Evolutionary conservation across 2,329 filamentous ascomycete species (phyloP).

Genomic region (Albifimbria verrucaria): DNA sequence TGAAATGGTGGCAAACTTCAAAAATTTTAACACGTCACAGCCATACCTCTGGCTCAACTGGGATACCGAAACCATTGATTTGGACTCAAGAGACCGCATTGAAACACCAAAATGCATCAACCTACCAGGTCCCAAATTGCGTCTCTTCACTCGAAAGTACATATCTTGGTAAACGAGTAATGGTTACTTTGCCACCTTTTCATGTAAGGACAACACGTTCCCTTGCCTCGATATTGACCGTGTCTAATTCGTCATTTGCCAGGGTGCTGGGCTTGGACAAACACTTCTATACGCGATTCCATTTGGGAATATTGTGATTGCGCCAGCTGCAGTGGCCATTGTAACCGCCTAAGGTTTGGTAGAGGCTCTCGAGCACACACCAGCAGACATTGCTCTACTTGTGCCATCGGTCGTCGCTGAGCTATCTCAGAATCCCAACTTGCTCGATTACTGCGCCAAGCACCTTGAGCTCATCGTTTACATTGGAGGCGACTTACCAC

Average conservation of each 20-base stretch:
- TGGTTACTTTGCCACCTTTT: slow-evolving; percentile 3
- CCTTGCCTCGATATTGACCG: neutral
- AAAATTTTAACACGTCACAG: neutral
- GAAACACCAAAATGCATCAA: neutral
- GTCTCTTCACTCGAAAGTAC: neutral
- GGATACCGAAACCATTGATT: slow-evolving; percentile 1
- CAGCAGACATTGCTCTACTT: neutral
- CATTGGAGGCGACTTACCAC: slow-evolving; percentile 3
- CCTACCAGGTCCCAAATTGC: neutral
- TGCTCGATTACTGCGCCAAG: slow-evolving; percentile 2
- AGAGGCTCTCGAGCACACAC: neutral
- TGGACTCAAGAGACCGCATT: neutral
- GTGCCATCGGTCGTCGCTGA: slow-evolving; percentile 4
- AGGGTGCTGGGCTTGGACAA: neutral
- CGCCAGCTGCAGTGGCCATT: neutral
- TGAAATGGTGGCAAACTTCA: neutral
- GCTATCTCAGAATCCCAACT: neutral
- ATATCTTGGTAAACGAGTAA: neutral
- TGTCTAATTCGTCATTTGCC: neutral
- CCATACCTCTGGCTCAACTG: slow-evolving; percentile 2
- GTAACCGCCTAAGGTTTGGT: slow-evolving; percentile 1
- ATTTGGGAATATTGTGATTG: neutral
- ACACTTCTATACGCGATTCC: neutral
- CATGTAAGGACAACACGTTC: slow-evolving; percentile 1
- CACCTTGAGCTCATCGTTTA: slow-evolving; percentile 1